phyloP scores from a whole-genome alignment of 2,329 filamentous ascomycete species.

The Alternaria infectoria region DNA sequence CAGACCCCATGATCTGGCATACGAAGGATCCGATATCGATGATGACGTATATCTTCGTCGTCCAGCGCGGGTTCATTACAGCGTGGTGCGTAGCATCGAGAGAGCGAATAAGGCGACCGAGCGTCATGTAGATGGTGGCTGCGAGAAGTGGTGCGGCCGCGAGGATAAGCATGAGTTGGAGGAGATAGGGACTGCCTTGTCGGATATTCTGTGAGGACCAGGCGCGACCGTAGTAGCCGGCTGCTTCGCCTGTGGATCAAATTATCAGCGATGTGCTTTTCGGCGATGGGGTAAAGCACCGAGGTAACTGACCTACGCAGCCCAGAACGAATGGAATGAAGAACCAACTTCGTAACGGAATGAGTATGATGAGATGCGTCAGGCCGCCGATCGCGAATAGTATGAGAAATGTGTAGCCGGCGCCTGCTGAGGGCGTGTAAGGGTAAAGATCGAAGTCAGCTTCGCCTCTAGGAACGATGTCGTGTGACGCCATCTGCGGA shows the following conservation, averaged over 20 bases:
- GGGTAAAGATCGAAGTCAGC: conserved; percentile 25
- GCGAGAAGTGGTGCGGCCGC: conserved; percentile 57
- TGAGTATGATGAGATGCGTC: conserved; percentile 13
- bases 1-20: conserved; percentile 26
- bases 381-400: conserved; percentile 18
- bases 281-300: neutral
- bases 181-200: conserved; percentile 43
- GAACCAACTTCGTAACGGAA: conserved; percentile 49
- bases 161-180: conserved; percentile 54
- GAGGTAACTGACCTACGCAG: conserved; percentile 53
- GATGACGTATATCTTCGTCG: conserved; percentile 25
- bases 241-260: conserved; percentile 20
- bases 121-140: conserved; percentile 58
- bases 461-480: conserved; percentile 3
- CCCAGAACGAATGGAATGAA: conserved; percentile 60
- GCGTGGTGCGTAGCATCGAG: conserved; percentile 48
- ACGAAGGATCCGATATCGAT: conserved; percentile 29
- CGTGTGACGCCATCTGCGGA: neutral
- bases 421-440: conserved; percentile 18
- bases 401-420: conserved; percentile 20
- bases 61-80: conserved; percentile 46
- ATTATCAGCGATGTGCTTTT: neutral
- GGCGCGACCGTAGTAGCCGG: conserved; percentile 23
- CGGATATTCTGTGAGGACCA: conserved; percentile 20
- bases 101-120: conserved; percentile 52